Evolutionary conservation across 129 eudicot species (phyloP), one percentile per base, ranked within the genome.

Genomic region (Glebionis coronaria): DNA sequence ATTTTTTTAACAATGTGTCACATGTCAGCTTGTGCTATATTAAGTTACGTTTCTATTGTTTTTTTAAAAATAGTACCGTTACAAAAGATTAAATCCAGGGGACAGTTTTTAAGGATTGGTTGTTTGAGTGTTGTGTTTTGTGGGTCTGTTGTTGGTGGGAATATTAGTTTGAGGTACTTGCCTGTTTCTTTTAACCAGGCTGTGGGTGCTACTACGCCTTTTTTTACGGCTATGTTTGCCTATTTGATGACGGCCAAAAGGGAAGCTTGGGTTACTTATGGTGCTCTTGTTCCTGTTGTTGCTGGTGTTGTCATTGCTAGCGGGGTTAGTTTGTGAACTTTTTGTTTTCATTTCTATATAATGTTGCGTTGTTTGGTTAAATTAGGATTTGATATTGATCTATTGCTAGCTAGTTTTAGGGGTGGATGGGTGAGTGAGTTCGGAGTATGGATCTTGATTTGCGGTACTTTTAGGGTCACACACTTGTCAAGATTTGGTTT

Each of bases 131-230:
- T 86, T 31, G 98, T 92, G 35, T 92, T 92, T 67, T 92, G 98
- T 80, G 91, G 68, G 61, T 92, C 98, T 28, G 97, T 91, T 60
- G 97, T 91, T 11, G 97, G 97, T 56, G 97, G 97, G 18, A 91
- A 91, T 66, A 83, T 92, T 49, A 88, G 96, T 0, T 67, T 92
- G 3, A 85, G 82, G 67, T 92, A 75, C 54, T 63, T 92, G 19
- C 95, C 98, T 10, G 98, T 92, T 53, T 92, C 98, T 8, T 92
- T 92, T 64, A 92, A 92, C 63, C 98, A 92, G 74, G 98, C 98
- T 53, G 98, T 92, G 9, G 98, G 98, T 69, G 98, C 98, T 3
- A 91, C 98, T 35, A 91, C 98, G 35, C 98, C 98, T 50, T 91
- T 91, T 72, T 91, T 91, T 68, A 92, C 98, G 0, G 98, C 98